Evolutionary conservation across 768 basidiomycete species (phyloP), one percentile per base, ranked within the genome.

Genomic region (Russula lepida): DNA sequence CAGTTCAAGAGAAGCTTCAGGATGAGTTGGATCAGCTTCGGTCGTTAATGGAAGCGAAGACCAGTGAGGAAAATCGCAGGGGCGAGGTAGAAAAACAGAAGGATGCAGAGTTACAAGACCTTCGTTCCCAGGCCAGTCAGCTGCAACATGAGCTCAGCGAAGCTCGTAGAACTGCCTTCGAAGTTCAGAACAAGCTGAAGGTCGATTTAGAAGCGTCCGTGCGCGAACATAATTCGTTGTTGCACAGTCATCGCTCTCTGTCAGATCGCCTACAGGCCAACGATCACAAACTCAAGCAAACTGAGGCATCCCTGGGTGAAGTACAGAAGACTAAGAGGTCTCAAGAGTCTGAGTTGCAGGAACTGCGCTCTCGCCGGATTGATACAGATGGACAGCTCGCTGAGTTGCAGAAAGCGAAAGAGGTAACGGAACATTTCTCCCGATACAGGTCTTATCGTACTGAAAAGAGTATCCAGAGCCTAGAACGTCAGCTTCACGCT

Each of bases 11-110:
- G 28, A 88, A 85, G 68, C 76, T 95, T 2, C 85, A 91, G 68
- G 81, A 78, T 43, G 95, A 97, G 72, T 76, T 97, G 12, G 94
- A 95, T 67, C 88, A 91, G 63, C 78, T 98, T 8, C 86, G 94
- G 7, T 76, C 81, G n/a, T 75, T 89, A 15, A 82, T 97, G 75
- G 85, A 86, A 49, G 88, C 89, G 1, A 97, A 93, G 71, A 81
- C 86, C 0, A 86, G 84, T 27, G 94, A 98, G 71, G 94, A 93
- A 68, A 87, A 83, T 9, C 85, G 86, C 32, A 82, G 90, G 19
- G 81, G 79, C 35, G 90, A 97, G 69, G 92, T 85, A 0, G 91
- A 93, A 71, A 86, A 85, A 72, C 88, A 88, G 73, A 91, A 86
- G 68, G 94, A 98, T 65, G 78, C 83, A 48, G 95, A 99, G 72